Evolutionary conservation across 257 asterid species (phyloP), one percentile per base, ranked within the genome.

Genomic region (Solanum paucissectum): DNA sequence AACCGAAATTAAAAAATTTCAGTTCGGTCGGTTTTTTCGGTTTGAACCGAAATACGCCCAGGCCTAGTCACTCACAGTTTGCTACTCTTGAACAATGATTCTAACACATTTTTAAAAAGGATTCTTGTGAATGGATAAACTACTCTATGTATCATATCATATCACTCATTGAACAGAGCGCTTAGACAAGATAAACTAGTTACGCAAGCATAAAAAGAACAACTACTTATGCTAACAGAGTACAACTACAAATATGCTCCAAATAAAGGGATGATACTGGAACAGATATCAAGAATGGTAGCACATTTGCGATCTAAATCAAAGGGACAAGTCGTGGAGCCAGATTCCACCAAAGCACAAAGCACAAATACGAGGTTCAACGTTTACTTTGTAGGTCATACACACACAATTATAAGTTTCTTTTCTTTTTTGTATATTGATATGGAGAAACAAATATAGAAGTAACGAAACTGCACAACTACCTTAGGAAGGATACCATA

Each of bases 401-500:
- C n/a, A 20, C n/a, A 71, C 40, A 71, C 77, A 32, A 71, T 16
- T 14, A 32, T 32, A 14, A 32, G 77, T 21, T 32, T 29, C 77
- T 71, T 71, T 29, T 71, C 77, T 71, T 32, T 1, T 69, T 69
- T 69, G 23, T 71, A 7, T 32, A 32, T 32, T 71, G 38, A 7
- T 71, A 32, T 32, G 40, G 12, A 8, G 42, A 6, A 38, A 32
- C 37, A 69, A 32, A 69, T 32, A 32, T 69, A 7, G 11, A 69
- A 69, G 40, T 6, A 69, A 69, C 27, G 38, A 32, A 29, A 69
- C n/a, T 69, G 23, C 76, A 14, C 23, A 16, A 69, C 4, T 14
- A 32, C 12, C 36, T 12, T 66, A 66, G 74, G 74, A 27, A 27
- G 74, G 20, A 66, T 66, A 96, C 98, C 99, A 86, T 96, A 95